Evolutionary conservation across 1,139 yeast species (phyloP).

Genomic region (Saccharomyces hybrid): DNA sequence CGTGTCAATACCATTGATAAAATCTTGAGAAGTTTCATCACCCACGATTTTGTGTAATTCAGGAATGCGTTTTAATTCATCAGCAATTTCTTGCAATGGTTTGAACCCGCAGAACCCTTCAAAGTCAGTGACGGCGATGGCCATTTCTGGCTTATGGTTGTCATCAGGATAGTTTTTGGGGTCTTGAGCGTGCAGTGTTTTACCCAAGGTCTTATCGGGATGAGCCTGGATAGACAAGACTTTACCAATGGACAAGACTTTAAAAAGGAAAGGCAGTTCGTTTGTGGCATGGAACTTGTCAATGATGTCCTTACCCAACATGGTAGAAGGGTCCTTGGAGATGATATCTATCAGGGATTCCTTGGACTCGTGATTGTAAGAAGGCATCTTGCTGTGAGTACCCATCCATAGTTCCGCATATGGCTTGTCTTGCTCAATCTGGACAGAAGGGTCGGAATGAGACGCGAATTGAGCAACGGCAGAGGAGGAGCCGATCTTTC

Average conservation of each 20-base stretch:
- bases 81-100: conserved; percentile 70
- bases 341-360: conserved; percentile 60
- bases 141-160: conserved; percentile 99
- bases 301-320: conserved; percentile 52
- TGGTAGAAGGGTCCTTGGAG: conserved; percentile 47
- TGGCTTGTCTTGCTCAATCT: conserved; percentile 65
- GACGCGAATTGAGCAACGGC: conserved; percentile 86
- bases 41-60: conserved; percentile 72
- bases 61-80: conserved; percentile 60
- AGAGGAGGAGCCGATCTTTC: conserved; percentile 73
- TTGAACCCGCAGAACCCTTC: conserved; percentile 98
- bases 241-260: conserved; percentile 84
- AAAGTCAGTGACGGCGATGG: conserved; percentile 88
- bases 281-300: conserved; percentile 58
- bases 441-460: conserved; percentile 52
- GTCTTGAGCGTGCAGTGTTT: conserved; percentile 65
- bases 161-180: conserved; percentile 95
- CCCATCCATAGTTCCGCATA: conserved; percentile 98
- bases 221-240: conserved; percentile 96
- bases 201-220: conserved; percentile 84
- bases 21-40: conserved; percentile 45
- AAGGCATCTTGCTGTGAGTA: conserved; percentile 88
- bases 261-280: conserved; percentile 85
- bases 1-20: conserved; percentile 43
- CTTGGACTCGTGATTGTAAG: conserved; percentile 50